Conservation (phyloP, 2,329 filamentous ascomycete genomes). For the Diaporthe sp. region DNA sequence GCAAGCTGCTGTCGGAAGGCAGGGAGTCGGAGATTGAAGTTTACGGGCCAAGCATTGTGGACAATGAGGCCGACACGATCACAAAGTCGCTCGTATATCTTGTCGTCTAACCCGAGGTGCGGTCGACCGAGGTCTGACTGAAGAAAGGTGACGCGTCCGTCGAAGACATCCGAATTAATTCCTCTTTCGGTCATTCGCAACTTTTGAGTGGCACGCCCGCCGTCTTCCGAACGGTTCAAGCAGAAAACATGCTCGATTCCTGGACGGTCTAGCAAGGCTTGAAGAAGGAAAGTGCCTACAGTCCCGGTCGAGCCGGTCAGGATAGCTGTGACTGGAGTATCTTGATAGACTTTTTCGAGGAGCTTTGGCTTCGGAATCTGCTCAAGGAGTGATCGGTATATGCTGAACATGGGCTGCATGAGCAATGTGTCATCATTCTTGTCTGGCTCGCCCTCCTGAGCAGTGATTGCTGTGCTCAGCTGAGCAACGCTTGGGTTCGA, state of each 20-base stretch:
- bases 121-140: constrained; percentile 9
- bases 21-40: neutral
- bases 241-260: constrained; percentile 13
- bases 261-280: constrained; percentile 11
- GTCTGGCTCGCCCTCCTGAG: neutral
- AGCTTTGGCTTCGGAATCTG: constrained; percentile 9
- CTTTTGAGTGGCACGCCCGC: neutral
- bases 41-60: neutral
- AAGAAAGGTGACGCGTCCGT: constrained; percentile 40
- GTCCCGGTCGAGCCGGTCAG: constrained; percentile 44
- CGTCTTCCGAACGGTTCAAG: constrained; percentile 15
- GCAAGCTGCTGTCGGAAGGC: neutral
- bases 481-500: neutral
- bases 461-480: neutral
- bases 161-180: neutral
- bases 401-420: constrained; percentile 35
- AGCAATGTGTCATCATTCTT: constrained; percentile 35
- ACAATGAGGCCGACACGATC: neutral
- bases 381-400: constrained; percentile 14
- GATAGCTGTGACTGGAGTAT: neutral
- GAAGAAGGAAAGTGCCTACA: constrained; percentile 17
- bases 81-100: neutral
- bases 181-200: constrained; percentile 14
- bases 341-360: neutral
- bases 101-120: neutral